phyloP scores from a whole-genome alignment of 805 yeast species.

The Zygotorulaspora florentina region DNA sequence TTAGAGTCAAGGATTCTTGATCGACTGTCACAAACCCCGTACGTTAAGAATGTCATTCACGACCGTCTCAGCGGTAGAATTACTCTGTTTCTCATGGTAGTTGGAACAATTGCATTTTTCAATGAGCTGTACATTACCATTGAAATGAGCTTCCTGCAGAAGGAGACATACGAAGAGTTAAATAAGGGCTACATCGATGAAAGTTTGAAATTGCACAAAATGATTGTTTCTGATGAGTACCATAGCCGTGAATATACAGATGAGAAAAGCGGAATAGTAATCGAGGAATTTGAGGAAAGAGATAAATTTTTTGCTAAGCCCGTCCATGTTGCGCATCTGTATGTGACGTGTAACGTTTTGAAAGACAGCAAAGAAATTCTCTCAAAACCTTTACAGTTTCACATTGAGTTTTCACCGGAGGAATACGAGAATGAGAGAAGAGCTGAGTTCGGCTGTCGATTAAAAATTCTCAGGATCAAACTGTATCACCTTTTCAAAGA shows the following conservation, averaged over 20 bases:
- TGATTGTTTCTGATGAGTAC: slow-evolving; percentile 32
- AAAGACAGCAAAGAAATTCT: slow-evolving; percentile 21
- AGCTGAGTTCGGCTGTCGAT: slow-evolving; percentile 66
- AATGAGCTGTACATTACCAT: slow-evolving; percentile 34
- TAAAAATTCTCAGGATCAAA: slow-evolving; percentile 57
- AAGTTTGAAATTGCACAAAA: slow-evolving; percentile 27
- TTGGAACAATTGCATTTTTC: slow-evolving; percentile 33
- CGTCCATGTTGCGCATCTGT: slow-evolving; percentile 73
- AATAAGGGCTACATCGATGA: slow-evolving; percentile 32
- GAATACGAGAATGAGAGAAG: slow-evolving; percentile 59
- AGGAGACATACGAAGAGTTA: slow-evolving; percentile 32
- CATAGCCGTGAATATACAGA: slow-evolving; percentile 33
- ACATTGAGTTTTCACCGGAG: slow-evolving; percentile 77
- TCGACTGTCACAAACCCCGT: slow-evolving; percentile 15
- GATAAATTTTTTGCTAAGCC: slow-evolving; percentile 69
- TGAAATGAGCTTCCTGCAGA: slow-evolving; percentile 34
- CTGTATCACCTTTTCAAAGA: slow-evolving; percentile 53
- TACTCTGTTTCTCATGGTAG: slow-evolving; percentile 29
- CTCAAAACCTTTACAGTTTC: slow-evolving; percentile 47
- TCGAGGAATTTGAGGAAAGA: slow-evolving; percentile 42
- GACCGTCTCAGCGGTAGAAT: slow-evolving; percentile 34
- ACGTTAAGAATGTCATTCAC: slow-evolving; percentile 25
- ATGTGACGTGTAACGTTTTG: slow-evolving; percentile 47
- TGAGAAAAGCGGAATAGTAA: slow-evolving; percentile 31
- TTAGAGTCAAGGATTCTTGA: slow-evolving; percentile 21